These are phyloP conservation scores for Wickerhamiella siamensis DNA, from an alignment of 805 yeast species.

Conservation along the genomic window DNA sequence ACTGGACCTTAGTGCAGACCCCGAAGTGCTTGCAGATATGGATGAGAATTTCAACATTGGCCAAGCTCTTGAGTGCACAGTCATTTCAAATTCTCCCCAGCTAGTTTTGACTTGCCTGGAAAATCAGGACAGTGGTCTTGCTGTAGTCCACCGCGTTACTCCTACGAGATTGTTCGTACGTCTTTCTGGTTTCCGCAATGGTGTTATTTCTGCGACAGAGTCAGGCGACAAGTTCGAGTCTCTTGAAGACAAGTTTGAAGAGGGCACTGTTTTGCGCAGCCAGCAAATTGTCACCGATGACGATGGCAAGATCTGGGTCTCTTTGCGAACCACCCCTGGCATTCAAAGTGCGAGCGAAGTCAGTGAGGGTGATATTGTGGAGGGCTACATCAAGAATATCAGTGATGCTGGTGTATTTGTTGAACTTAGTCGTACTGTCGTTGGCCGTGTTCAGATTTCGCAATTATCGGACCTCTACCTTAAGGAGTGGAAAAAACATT, in stretches of 20 bases:
- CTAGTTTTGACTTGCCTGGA: constrained; percentile 11
- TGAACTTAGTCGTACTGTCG: constrained; percentile 51
- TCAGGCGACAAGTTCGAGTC: constrained; percentile 54
- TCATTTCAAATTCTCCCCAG: constrained; percentile 34
- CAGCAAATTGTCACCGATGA: constrained; percentile 3
- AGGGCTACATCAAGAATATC: constrained; percentile 67
- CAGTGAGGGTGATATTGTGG: constrained; percentile 50
- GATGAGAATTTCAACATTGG: constrained; percentile 58
- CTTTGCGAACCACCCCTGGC: constrained; percentile 1
- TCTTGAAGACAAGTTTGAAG: constrained; percentile 19
- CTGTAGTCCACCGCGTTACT: constrained; percentile 43
- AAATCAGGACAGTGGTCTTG: constrained; percentile 45
- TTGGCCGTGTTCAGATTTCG: constrained; percentile 66
- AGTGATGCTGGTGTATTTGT: constrained; percentile 66
- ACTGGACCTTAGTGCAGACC: constrained; percentile 42
- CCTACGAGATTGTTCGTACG: constrained; percentile 53
- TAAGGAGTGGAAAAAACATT: constrained; percentile 78
- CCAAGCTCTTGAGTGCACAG: constrained; percentile 41
- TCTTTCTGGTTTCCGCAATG: constrained; percentile 47
- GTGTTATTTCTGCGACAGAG: constrained; percentile 59
- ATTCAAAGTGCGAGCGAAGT: constrained; percentile 23
- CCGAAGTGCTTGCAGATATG: constrained; percentile 35
- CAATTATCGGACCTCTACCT: constrained; percentile 70
- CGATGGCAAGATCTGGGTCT: constrained; percentile 6
- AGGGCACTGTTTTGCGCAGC: constrained; percentile 44